Evolutionary conservation across 305 asterid genomes (phyloP).

Genomic region (Monarda citriodora): DNA sequence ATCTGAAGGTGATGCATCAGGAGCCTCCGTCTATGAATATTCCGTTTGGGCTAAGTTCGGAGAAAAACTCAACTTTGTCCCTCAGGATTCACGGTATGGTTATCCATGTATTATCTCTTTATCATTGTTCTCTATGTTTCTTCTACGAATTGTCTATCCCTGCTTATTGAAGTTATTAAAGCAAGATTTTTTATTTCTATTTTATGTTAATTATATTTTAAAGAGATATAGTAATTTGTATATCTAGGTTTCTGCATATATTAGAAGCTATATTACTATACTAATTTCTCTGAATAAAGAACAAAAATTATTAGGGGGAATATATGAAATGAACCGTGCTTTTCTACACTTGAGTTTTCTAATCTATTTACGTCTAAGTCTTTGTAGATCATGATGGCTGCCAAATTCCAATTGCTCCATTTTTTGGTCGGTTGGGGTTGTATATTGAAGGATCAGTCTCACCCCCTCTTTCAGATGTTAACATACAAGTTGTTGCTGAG

Average conservation of each 20-base stretch:
- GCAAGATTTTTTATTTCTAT: neutral
- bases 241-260: neutral
- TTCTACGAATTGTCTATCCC: neutral
- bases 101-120: constrained; percentile 11
- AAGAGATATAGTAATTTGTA: neutral
- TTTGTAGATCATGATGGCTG: constrained; percentile 72
- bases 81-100: constrained; percentile 77
- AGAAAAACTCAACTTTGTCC: constrained; percentile 65
- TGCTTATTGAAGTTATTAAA: constrained; percentile 5
- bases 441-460: constrained; percentile 95
- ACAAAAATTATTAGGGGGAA: neutral
- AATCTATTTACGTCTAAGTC: constrained; percentile 40
- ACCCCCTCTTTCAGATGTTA: constrained; percentile 87
- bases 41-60: constrained; percentile 86
- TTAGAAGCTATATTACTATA: constrained; percentile 4
- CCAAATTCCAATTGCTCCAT: constrained; percentile 79
- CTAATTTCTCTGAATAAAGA: neutral
- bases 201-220: constrained; percentile 3
- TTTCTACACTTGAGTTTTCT: constrained; percentile 15
- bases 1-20: constrained; percentile 46
- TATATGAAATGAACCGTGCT: neutral
- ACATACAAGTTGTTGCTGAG: constrained; percentile 67
- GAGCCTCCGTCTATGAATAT: constrained; percentile 58
- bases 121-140: constrained; percentile 11
- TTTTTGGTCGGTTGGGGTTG: constrained; percentile 81